Evolutionary conservation across 305 asterid genomes (phyloP).

Genomic region (Salvia sclarea): DNA sequence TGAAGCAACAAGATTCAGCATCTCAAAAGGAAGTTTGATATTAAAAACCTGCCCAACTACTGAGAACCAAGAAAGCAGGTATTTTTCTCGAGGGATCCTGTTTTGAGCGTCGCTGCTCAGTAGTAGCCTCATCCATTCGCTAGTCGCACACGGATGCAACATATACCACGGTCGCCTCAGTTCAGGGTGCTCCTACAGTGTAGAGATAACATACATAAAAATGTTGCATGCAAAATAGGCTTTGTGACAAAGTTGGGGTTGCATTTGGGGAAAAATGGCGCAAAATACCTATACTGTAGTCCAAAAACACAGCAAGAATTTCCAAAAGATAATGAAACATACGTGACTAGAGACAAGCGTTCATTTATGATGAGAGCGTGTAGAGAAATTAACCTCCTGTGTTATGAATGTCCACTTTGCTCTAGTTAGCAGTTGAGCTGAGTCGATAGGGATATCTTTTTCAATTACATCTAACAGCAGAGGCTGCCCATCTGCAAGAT

Average conservation of each 20-base stretch:
- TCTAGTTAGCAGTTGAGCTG: slow-evolving; percentile 49
- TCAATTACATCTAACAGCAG: slow-evolving; percentile 56
- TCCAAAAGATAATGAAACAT: slow-evolving; percentile 13
- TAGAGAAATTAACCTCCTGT: slow-evolving; percentile 58
- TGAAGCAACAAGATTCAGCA: slow-evolving; percentile 27
- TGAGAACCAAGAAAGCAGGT: slow-evolving; percentile 20
- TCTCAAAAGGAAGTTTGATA: slow-evolving; percentile 4
- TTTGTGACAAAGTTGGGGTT: background rate
- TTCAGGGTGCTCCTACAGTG: slow-evolving; percentile 71
- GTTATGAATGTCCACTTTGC: slow-evolving; percentile 85
- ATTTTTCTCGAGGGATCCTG: background rate
- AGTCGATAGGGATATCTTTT: slow-evolving; percentile 52
- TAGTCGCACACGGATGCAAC: slow-evolving; percentile 90
- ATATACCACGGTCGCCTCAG: slow-evolving; percentile 79
- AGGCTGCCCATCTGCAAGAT: slow-evolving; percentile 74
- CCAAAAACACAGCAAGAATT: background rate
- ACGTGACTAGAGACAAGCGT: background rate
- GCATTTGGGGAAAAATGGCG: background rate
- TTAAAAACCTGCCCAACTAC: slow-evolving; percentile 58
- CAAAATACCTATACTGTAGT: background rate
- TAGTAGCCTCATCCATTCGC: slow-evolving; percentile 86
- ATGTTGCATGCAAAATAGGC: background rate
- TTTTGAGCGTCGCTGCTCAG: background rate
- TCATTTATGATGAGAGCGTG: background rate
- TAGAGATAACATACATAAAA: background rate